Base-by-base conservation (phyloP, 495 filamentous ascomycete genomes). In the Daldinia decipiens region DNA sequence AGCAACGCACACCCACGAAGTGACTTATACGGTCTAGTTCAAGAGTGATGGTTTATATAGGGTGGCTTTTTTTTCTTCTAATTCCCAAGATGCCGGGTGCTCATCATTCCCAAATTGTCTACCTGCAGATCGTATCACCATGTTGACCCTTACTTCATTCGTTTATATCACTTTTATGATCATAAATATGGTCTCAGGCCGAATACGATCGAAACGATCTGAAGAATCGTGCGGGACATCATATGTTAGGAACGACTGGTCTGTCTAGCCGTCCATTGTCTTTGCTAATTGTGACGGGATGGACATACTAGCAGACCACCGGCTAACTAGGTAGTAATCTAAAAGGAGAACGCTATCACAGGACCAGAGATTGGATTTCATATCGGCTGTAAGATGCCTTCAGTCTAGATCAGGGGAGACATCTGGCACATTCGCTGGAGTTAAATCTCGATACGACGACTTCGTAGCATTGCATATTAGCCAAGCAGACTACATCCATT, bases 381-480 rank as follows among this genome's bases (percentile, higher is more conserved):
- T 80, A 60, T 64, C 81, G 31, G 82, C 83, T 5, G 63, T 86
- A 9, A 68, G 79, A 59, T 85, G 84, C 68, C 59, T 85, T 40
- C 73, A 76, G 26, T 45, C 61, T 19, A 72, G 71, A 40, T 76
- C 79, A 13, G 68, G 81, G 7, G 54, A 72, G 13, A 75, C 76
- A 6, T 70, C 62, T 8, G 54, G 67, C 15, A 65, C 73, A 0
- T 84, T 70, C 47, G 76, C 82, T 1, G 82, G 83, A 2, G 81
- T 81, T 5, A 72, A 71, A 19, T 79, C 74, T 54, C 79, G 83
- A 2, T 80, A 79, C 58, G 82, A 85, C 66, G 84, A 86, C 53
- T 85, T 83, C 65, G 73, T 79, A 29, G 82, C 77, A 71, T 36
- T 83, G 53, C 70, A 81, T 76, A 70, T 65, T 36, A 51, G 53